These are phyloP conservation scores for Rubroboletus pulcherrimus DNA, from an alignment of 768 basidiomycete species.

Conservation along the genomic window DNA sequence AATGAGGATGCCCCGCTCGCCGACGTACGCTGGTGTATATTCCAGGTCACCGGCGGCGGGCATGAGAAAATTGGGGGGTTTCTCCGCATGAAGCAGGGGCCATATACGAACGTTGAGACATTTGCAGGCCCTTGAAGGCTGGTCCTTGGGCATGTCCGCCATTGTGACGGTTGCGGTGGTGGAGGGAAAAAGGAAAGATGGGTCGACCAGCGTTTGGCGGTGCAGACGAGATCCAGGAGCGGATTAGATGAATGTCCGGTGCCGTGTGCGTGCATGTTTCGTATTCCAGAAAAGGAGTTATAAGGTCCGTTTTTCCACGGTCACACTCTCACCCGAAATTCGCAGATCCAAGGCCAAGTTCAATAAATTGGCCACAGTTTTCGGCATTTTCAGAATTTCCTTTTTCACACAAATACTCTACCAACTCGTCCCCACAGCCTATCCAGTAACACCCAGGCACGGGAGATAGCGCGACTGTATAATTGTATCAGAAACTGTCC, in stretches of 20 bases:
- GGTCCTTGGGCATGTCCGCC: constrained; percentile 19
- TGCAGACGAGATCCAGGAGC: constrained; percentile 15
- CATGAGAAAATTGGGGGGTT: constrained; percentile 37
- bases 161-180: constrained; percentile 19
- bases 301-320: constrained; percentile 19
- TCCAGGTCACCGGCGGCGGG: constrained; percentile 28
- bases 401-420: not conserved
- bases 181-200: constrained; percentile 17
- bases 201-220: constrained; percentile 26
- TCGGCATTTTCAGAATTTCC: constrained; percentile 7
- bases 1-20: constrained; percentile 61
- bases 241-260: constrained; percentile 35
- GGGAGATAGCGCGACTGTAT: constrained; percentile 14
- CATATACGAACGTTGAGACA: constrained; percentile 70
- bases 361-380: constrained; percentile 4
- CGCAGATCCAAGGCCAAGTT: not conserved
- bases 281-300: constrained; percentile 23
- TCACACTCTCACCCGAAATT: constrained; percentile 9
- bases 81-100: constrained; percentile 25
- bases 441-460: constrained; percentile 1
- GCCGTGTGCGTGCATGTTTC: constrained; percentile 29
- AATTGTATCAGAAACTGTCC: not conserved
- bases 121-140: constrained; percentile 49
- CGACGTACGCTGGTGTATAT: constrained; percentile 57
- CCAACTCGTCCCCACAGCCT: not conserved